Percentiles rank a stretch among this genome's conserved stretches.
Evolutionary conservation across 2,329 filamentous ascomycete genomes (phyloP).

Genomic region (Pyrenophora teres): DNA sequence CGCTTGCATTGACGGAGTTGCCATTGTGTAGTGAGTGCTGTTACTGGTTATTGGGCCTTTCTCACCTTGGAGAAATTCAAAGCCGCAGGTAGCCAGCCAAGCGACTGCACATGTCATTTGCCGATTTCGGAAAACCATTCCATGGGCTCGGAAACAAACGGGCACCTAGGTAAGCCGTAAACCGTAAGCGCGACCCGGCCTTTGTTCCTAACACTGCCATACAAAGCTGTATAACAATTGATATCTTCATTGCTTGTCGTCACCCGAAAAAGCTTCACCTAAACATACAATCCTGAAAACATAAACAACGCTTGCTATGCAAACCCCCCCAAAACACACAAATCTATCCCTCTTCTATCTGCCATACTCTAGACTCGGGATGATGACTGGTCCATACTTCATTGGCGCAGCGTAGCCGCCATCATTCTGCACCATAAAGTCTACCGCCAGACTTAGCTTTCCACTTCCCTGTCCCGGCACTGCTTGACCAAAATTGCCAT

Average conservation of each 20-base stretch:
- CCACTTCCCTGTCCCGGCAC: constrained; percentile 49
- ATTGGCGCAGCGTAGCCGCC: constrained; percentile 79
- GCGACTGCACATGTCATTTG: constrained; percentile 23
- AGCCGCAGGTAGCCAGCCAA: constrained; percentile 23
- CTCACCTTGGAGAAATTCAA: constrained; percentile 12
- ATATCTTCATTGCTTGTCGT: constrained; percentile 2
- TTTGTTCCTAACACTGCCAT: background rate
- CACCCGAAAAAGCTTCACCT: background rate
- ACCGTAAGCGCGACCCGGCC: too few relatives aligned
- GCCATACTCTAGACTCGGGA: constrained; percentile 69
- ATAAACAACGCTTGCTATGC: constrained; percentile 31
- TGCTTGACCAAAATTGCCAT: constrained; percentile 50
- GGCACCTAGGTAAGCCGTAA: too few relatives aligned
- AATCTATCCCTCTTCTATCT: constrained; percentile 36
- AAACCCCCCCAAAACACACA: constrained; percentile 9
- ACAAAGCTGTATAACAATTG: background rate
- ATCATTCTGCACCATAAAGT: constrained; percentile 96
- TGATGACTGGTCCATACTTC: constrained; percentile 96
- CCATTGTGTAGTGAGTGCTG: constrained; percentile 34
- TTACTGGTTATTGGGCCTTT: constrained; percentile 2
- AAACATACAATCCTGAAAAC: constrained; percentile 1
- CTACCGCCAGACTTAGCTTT: constrained; percentile 81
- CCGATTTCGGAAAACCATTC: constrained; percentile 27
- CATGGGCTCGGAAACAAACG: constrained; percentile 2
- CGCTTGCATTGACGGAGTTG: constrained; percentile 26